phyloP scores from a whole-genome alignment of 2,329 filamentous ascomycete species.

The Madurella fahalii region DNA sequence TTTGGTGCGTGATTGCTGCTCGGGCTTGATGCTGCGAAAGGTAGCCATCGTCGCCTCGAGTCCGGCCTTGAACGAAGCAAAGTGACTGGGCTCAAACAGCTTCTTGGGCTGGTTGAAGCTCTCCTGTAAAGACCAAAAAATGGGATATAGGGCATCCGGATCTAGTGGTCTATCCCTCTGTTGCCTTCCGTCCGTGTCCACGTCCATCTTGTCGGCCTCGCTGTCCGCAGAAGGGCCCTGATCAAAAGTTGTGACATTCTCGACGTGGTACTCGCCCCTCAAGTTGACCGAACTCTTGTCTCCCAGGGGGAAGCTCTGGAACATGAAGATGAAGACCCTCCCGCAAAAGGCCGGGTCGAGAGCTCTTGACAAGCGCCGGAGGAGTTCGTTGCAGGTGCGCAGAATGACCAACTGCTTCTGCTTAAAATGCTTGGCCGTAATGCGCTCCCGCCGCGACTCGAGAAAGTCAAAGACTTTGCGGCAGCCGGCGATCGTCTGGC shows the following conservation, averaged over 20 bases:
- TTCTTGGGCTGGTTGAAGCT: slow-evolving; percentile 86
- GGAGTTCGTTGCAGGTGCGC: slow-evolving; percentile 89
- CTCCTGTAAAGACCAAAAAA: slow-evolving; percentile 92
- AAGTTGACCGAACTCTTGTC: slow-evolving; percentile 98
- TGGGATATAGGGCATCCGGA: slow-evolving; percentile 72
- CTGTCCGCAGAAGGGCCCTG: slow-evolving; percentile 40
- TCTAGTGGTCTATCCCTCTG: slow-evolving; percentile 51
- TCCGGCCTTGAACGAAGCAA: slow-evolving; percentile 76
- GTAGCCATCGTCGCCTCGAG: slow-evolving; percentile 62
- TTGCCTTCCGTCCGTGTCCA: slow-evolving; percentile 50
- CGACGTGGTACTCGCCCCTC: slow-evolving; percentile 89
- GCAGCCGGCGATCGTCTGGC: slow-evolving; percentile 89
- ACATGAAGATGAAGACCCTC: slow-evolving; percentile 96
- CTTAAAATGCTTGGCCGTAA: slow-evolving; percentile 75
- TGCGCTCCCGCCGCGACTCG: slow-evolving; percentile 84
- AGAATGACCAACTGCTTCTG: slow-evolving; percentile 86
- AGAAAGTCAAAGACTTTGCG: slow-evolving; percentile 90
- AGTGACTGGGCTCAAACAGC: slow-evolving; percentile 68
- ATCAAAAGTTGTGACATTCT: slow-evolving; percentile 88
- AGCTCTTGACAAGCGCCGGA: slow-evolving; percentile 89
- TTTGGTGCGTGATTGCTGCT: slow-evolving; percentile 44
- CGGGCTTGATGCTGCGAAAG: slow-evolving; percentile 50
- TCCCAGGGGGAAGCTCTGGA: slow-evolving; percentile 93
- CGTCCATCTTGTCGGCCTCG: slow-evolving; percentile 57
- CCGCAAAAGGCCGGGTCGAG: slow-evolving; percentile 98